Percentiles rank a stretch among this genome's conserved stretches.
Conservation (phyloP, 2,329 filamentous ascomycete species). For the Aspergillus floridensis region DNA sequence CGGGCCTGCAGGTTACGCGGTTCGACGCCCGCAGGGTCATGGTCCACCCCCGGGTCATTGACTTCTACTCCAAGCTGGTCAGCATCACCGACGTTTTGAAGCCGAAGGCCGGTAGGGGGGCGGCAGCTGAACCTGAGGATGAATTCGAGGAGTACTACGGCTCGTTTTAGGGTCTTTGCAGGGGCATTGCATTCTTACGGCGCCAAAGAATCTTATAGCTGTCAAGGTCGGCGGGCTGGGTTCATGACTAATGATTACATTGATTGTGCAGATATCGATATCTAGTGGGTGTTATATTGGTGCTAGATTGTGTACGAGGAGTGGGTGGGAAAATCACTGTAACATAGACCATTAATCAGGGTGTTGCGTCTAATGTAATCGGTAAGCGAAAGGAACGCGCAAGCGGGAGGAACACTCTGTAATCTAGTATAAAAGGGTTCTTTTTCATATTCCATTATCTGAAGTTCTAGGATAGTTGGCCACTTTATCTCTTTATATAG, state of each 20-base stretch:
- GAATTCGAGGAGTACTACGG: constrained; percentile 50
- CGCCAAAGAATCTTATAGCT: too few relatives aligned
- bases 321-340: neutral
- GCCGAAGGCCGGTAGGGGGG: constrained; percentile 20
- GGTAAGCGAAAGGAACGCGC: too few relatives aligned
- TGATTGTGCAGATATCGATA: neutral
- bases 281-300: neutral
- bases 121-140: constrained; percentile 16
- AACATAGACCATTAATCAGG: neutral
- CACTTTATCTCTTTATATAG: too few relatives aligned
- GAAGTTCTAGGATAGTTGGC: too few relatives aligned
- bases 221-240: neutral
- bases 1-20: constrained; percentile 79
- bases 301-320: too few relatives aligned
- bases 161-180: neutral
- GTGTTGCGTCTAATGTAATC: too few relatives aligned
- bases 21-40: constrained; percentile 92
- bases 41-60: constrained; percentile 82
- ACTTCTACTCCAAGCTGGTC: constrained; percentile 81
- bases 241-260: neutral
- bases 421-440: too few relatives aligned
- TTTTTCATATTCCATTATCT: too few relatives aligned
- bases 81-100: constrained; percentile 60
- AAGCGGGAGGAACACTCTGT: too few relatives aligned
- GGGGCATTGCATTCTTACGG: neutral